Conservation (phyloP, 805 yeast genomes). For the Pichia sporocuriosa region DNA sequence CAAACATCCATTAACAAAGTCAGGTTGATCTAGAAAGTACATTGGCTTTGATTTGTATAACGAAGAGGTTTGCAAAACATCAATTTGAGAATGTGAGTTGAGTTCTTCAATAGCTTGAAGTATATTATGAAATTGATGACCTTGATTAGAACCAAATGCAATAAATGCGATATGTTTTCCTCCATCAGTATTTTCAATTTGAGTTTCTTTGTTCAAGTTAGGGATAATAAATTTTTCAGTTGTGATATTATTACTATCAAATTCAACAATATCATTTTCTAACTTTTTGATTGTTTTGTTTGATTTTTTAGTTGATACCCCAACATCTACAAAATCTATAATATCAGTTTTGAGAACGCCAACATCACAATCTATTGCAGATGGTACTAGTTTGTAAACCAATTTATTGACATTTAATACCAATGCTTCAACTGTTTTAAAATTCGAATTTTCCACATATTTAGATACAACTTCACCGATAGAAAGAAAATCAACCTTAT, state of each 20-base stretch:
- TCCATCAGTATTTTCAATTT: not conserved
- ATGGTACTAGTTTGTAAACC: constrained; percentile 14
- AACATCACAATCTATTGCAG: constrained; percentile 33
- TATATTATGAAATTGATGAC: constrained; percentile 63
- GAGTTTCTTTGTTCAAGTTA: constrained; percentile 24
- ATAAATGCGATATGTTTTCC: constrained; percentile 51
- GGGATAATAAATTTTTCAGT: constrained; percentile 23
- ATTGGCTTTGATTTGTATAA: constrained; percentile 87
- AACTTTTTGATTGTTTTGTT: constrained; percentile 31
- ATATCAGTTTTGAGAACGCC: constrained; percentile 85
- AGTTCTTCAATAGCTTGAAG: constrained; percentile 45
- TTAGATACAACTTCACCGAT: constrained; percentile 42
- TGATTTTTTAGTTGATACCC: constrained; percentile 61
- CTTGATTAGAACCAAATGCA: constrained; percentile 88
- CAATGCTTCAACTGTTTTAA: constrained; percentile 90
- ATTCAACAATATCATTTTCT: constrained; percentile 17
- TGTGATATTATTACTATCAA: constrained; percentile 15
- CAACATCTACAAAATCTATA: constrained; percentile 79
- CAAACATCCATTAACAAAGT: constrained; percentile 79
- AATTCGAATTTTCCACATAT: constrained; percentile 72
- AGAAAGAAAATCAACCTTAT: constrained; percentile 35
- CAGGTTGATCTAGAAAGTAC: constrained; percentile 76
- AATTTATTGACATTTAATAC: constrained; percentile 58
- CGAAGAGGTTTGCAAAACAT: constrained; percentile 60
- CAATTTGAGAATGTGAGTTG: constrained; percentile 28